Conservation (phyloP, 2,329 filamentous ascomycete species). For the Nemania diffusa region DNA sequence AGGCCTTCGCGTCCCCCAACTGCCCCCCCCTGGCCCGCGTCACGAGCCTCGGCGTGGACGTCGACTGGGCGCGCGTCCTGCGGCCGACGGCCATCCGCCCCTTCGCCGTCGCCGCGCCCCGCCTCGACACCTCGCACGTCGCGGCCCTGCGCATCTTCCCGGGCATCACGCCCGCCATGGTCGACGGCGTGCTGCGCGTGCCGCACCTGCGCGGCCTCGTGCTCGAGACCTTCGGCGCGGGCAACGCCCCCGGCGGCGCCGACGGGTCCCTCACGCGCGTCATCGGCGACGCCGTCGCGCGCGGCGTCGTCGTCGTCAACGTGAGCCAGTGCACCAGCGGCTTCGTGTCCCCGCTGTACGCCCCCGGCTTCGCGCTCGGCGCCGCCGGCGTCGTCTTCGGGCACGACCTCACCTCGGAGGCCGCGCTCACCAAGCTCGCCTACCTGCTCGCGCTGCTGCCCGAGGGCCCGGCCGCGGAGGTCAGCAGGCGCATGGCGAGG, state of each 20-base stretch:
- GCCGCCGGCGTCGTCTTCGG: conserved; percentile 89
- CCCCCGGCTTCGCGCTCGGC: conserved; percentile 79
- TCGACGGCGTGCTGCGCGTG: conserved; percentile 82
- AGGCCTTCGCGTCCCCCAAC: conserved; percentile 91
- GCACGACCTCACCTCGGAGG: conserved; percentile 88
- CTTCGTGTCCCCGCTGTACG: conserved; percentile 81
- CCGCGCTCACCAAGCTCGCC: conserved; percentile 88
- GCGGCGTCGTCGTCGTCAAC: conserved; percentile 88
- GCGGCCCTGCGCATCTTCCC: conserved; percentile 91
- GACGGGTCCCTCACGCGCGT: conserved; percentile 83
- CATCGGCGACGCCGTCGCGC: conserved; percentile 78
- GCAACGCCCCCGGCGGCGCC: conserved; percentile 85
- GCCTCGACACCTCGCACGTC: conserved; percentile 86
- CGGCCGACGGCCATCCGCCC: conserved; percentile 78
- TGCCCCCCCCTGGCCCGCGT: conserved; percentile 82
- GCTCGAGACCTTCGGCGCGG: conserved; percentile 92
- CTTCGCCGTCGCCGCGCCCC: conserved; percentile 78
- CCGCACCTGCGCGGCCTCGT: conserved; percentile 84
- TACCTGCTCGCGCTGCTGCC: conserved; percentile 82
- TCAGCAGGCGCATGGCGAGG: conserved; percentile 76
- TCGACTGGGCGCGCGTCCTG: conserved; percentile 81
- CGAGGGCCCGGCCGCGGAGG: conserved; percentile 70
- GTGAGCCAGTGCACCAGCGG: conserved; percentile 88
- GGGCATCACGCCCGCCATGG: conserved; percentile 92
- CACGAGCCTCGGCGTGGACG: conserved; percentile 81